Evolutionary conservation across 2,329 filamentous ascomycete genomes (phyloP), one percentile per base, ranked within the genome.

Genomic region (Trichoderma polysporum): DNA sequence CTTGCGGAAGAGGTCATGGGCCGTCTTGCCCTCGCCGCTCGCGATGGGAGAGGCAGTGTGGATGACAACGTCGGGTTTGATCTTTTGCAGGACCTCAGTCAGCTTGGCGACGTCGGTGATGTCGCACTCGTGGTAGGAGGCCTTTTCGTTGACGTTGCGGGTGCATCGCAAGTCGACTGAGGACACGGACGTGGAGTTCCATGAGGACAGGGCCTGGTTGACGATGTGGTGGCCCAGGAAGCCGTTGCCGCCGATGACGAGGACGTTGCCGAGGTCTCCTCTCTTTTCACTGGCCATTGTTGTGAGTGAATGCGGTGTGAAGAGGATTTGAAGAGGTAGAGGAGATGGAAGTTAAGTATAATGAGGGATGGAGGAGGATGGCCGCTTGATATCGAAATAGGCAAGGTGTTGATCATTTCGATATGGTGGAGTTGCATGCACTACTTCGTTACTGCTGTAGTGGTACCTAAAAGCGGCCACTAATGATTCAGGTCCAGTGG

Each of bases 211-310:
- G 67, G 92, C 84, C 74, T 91, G 85, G 78, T 89, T 86, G 75
- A 94, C 90, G 72, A 94, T 90, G 80, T 94, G 91, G 80, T 91
- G 90, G 76, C 92, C 92, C 17, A 95, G 85, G 80, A 95, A 94
- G 71, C 92, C 92, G 76, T 92, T 94, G 76, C 92, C 92, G 74
- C 92, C 92, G 72, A 94, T 88, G 71, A 95, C 89, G 72, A 94
- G 84, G 74, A 93, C 90, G 70, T 85, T 87, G 75, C 91, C 91
- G 60, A 93, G 82, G 64, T 77, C 70, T 69, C 78, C 78, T 54
- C 66, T 67, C 52, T 64, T 54, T 39, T 66, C 53, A n/a, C 37
- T 35, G 33, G 68, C 47, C 66, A 66, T 70, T 65, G 39, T 31
- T 31, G 25, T 19, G 41, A 39, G 47, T 35, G 31, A 31, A 19